Evolutionary conservation across 1,284 basidiomycete genomes (phyloP), one percentile per base, ranked within the genome.

Genomic region (Sanghuangporus baumii): DNA sequence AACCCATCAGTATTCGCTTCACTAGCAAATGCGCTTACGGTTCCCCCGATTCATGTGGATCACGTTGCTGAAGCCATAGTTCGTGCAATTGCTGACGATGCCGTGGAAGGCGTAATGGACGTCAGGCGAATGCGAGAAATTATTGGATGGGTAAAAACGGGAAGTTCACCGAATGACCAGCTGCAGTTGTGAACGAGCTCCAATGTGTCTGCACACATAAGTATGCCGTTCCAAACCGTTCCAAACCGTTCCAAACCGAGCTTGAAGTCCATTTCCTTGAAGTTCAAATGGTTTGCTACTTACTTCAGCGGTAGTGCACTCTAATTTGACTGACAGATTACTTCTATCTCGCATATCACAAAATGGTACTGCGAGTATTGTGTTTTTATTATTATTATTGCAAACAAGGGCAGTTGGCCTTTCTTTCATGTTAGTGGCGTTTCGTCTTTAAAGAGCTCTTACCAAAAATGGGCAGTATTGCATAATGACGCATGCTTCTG

Each of bases 21-120:
- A 1, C 76, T 98, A 37, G 86, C 92, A 3, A 87, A 89, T 61
- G 86, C 89, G 23, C 74, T 96, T 64, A 84, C 83, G 11, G 89
- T 90, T 59, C 93, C 89, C 31, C 95, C 97, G 0, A 86, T 99
- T 55, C 96, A 99, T 71, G 93, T 98, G 31, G 96, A 99, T 70
- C 94, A 96, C 65, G 94, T 99, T 43, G 96, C 91, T 1, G 86
- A 89, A 69, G 94, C 95, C 0, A 84, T 94, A 8, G 87, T 87
- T 66, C 74, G 78, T n/a, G 78, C 80, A 40, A 72, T 90, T 63
- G 76, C 78, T 63, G 73, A 66, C 41, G 74, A 76, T 60, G 78
- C 81, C 54, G 75, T 92, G 51, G 75, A 71, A 59, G 93, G 93
- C 47, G 83, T 89, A n/a, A 78, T 94, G 40, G 89, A 84, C 54